These are phyloP conservation scores for Cryphonectria radicalis DNA, from an alignment of 2,329 filamentous ascomycete genomes.

Conservation along the genomic window DNA sequence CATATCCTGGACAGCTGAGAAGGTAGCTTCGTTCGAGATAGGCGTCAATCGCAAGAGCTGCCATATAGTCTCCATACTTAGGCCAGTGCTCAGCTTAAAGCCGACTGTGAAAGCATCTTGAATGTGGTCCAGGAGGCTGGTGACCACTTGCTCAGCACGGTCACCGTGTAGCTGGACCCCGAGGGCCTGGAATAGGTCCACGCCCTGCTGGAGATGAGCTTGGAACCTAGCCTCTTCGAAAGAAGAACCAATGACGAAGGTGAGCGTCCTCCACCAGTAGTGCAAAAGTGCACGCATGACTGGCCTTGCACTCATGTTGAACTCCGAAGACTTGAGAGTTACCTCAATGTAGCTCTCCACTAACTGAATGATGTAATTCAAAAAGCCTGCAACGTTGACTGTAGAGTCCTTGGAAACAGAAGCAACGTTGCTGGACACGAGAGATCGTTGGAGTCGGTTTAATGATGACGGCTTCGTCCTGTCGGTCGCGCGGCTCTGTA, in stretches of 20 bases:
- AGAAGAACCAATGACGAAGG: conserved; percentile 45
- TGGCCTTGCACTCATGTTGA: conserved; percentile 38
- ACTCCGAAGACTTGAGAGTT: conserved; percentile 29
- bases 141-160: conserved; percentile 44
- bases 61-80: conserved; percentile 84
- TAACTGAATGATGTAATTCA: conserved; percentile 47
- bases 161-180: conserved; percentile 34
- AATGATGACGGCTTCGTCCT: conserved; percentile 56
- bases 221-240: conserved; percentile 70
- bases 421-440: conserved; percentile 57
- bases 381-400: conserved; percentile 55
- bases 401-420: conserved; percentile 66
- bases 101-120: conserved; percentile 66
- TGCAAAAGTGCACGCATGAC: conserved; percentile 50
- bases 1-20: conserved; percentile 55
- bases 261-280: conserved; percentile 60
- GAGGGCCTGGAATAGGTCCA: conserved; percentile 46
- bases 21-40: conserved; percentile 49
- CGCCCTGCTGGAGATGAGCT: conserved; percentile 61
- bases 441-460: conserved; percentile 65
- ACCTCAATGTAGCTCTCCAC: conserved; percentile 49
- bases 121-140: conserved; percentile 47
- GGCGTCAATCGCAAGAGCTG: conserved; percentile 68
- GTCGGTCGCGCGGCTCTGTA: conserved; percentile 47
- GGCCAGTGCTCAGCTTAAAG: conserved; percentile 74